Percentiles rank a stretch among this genome's conserved stretches.
Evolutionary conservation across 2,329 filamentous ascomycete species (phyloP).

Genomic region (Coniochaeta sp.): DNA sequence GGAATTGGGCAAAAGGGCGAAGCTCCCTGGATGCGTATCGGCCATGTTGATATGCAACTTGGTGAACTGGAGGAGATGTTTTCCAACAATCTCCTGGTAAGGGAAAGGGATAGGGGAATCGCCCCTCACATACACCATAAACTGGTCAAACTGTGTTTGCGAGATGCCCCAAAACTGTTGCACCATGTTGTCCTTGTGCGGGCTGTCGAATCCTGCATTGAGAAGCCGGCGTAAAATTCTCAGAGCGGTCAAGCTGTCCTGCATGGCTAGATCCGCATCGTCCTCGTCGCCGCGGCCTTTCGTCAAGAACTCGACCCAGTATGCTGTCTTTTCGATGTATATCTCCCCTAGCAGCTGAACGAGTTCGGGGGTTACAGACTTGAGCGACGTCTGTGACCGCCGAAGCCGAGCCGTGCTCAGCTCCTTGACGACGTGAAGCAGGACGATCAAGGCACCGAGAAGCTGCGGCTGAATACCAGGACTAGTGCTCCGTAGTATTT

Average conservation of each 20-base stretch:
- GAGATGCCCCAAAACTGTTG: conserved; percentile 75
- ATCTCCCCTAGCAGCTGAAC: conserved; percentile 73
- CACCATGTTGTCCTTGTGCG: conserved; percentile 70
- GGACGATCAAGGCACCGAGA: conserved; percentile 64
- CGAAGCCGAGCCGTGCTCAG: conserved; percentile 72
- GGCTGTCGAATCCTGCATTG: conserved; percentile 75
- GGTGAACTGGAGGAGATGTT: conserved; percentile 81
- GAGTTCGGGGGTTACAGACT: conserved; percentile 74
- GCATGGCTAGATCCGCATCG: conserved; percentile 56
- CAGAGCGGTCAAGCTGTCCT: conserved; percentile 70
- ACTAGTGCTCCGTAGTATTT: conserved; percentile 53
- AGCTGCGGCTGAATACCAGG: conserved; percentile 59
- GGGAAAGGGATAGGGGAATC: conserved; percentile 45
- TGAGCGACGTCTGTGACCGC: conserved; percentile 67
- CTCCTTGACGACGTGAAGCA: conserved; percentile 87
- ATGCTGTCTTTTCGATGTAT: conserved; percentile 65
- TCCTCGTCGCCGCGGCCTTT: conserved; percentile 51
- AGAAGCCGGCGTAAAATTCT: conserved; percentile 76
- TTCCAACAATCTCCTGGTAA: conserved; percentile 62
- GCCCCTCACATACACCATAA: conserved; percentile 57
- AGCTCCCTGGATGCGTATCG: conserved; percentile 70
- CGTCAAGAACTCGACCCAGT: conserved; percentile 59
- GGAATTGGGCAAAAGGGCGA: conserved; percentile 74
- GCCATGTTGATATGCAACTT: conserved; percentile 90
- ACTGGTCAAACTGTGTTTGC: conserved; percentile 69